A percentile compares a stretch with the other conserved stretches of the same genome.
Evolutionary conservation across 371 early-diverging fungal genomes (phyloP).

Genomic region (Entomophthora muscae): DNA sequence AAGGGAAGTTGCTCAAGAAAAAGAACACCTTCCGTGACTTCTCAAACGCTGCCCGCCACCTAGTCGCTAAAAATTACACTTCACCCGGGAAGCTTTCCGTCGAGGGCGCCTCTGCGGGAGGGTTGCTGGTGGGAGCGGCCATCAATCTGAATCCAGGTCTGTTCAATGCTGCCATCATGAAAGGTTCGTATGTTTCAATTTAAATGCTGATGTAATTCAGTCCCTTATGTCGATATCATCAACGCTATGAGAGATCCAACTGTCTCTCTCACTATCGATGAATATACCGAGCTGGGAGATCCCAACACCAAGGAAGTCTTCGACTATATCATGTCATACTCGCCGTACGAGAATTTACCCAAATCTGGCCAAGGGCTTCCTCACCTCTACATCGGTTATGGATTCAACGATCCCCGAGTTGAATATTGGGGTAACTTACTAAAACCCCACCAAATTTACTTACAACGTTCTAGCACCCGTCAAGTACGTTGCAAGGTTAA

Average conservation of each 20-base stretch:
- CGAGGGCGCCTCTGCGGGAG: constrained; percentile 39
- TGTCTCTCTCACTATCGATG: constrained; percentile 29
- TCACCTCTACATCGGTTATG: constrained; percentile 32
- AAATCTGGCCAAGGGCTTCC: constrained; percentile 18
- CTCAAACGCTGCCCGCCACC: constrained; percentile 23
- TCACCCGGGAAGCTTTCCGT: constrained; percentile 24
- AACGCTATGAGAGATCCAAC: constrained; percentile 32
- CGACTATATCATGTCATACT: constrained; percentile 23
- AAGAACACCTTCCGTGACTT: constrained; percentile 39
- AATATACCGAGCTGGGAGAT: constrained; percentile 32
- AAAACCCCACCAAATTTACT: constrained; percentile 10
- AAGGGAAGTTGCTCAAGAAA: constrained; percentile 34
- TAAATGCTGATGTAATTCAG: constrained; percentile 7
- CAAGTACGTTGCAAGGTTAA: constrained; percentile 35
- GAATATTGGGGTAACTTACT: constrained; percentile 16
- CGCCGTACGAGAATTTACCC: constrained; percentile 20
- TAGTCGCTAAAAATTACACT: constrained; percentile 36
- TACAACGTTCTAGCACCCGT: constrained; percentile 30
- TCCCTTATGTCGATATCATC: constrained; percentile 29
- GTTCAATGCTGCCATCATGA: constrained; percentile 28
- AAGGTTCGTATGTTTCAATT: constrained; percentile 5
- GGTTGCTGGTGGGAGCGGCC: constrained; percentile 30
- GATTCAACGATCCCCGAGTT: constrained; percentile 45
- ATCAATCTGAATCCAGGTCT: constrained; percentile 39
- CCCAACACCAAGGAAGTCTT: constrained; percentile 21